A percentile compares a stretch with the other conserved stretches of the same genome.
These are phyloP conservation scores for Sordariomycetes sp. DNA, from an alignment of 2,329 filamentous ascomycete genomes.

Conservation along the genomic window DNA sequence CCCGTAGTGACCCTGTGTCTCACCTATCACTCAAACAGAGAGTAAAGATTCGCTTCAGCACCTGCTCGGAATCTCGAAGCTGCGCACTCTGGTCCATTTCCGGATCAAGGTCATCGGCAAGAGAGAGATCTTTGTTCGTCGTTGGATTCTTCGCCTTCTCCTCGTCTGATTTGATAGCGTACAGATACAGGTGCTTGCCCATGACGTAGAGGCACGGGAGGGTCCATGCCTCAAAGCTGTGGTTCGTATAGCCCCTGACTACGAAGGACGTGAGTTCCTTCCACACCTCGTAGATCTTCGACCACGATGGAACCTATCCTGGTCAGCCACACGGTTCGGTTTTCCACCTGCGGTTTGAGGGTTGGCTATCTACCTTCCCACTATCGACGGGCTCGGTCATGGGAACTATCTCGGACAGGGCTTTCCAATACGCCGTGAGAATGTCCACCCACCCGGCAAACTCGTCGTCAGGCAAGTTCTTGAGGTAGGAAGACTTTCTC, in stretches of 20 bases:
- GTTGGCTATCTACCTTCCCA: not conserved
- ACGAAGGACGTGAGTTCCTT: constrained; percentile 70
- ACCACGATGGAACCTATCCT: constrained; percentile 48
- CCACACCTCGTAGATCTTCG: constrained; percentile 80
- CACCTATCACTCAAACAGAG: constrained; percentile 85
- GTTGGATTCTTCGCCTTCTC: constrained; percentile 35
- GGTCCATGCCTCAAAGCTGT: constrained; percentile 78
- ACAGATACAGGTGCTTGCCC: constrained; percentile 75
- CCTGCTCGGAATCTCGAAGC: constrained; percentile 80
- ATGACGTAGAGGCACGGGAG: constrained; percentile 82
- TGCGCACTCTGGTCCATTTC: constrained; percentile 71
- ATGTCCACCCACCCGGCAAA: constrained; percentile 78
- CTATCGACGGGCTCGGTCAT: constrained; percentile 39
- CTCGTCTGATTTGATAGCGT: constrained; percentile 84
- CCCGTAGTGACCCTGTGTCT: constrained; percentile 12
- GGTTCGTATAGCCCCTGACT: constrained; percentile 69
- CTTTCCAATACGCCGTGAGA: constrained; percentile 76
- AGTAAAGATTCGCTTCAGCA: constrained; percentile 86
- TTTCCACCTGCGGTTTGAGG: not conserved
- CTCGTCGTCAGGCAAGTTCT: constrained; percentile 54
- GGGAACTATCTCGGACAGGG: constrained; percentile 60
- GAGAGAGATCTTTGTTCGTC: constrained; percentile 29
- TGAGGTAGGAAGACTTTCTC: constrained; percentile 43
- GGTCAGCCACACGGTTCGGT: not conserved
- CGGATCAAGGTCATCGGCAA: constrained; percentile 74